Base-by-base conservation (phyloP, 164 flowering plant species). In the Kalanchoe fedtschenkoi region DNA sequence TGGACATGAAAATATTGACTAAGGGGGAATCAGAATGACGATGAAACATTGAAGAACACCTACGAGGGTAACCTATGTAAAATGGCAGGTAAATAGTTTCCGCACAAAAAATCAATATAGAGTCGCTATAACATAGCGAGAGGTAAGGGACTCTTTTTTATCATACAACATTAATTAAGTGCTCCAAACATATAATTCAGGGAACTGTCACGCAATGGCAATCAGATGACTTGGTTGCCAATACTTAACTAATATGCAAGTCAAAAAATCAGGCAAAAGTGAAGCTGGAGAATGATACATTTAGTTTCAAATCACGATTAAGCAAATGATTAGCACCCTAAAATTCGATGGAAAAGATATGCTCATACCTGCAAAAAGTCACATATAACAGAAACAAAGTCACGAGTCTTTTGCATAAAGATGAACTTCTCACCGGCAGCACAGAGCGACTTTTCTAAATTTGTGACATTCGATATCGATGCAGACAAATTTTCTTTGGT, bases 341-440 rank as follows among this genome's bases (percentile, higher is more conserved):
- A 47, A 29, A 58, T 22, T 39, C 33, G 47, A 32, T 11, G 24
- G 11, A 43, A 2, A 67, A 15, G 71, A 76, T 71, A 68, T 69
- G 68, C 37, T 28, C 83, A 62, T 83, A 93, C 99, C 97, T 88
- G 85, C 79, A 93, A 76, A 77, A 90, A 86, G 64, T 85, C 92
- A 76, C 96, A 93, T 72, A 93, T 70, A 75, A 83, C 84, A 77
- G 95, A 81, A 71, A 93, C 80, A 80, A 80, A 93, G 77, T 91
- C 83, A 70, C 89, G 91, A 68, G 88, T 89, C 88, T 85, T 82
- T 83, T 90, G 96, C 99, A 91, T 87, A 74, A 87, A 93, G 73
- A 80, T 75, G 85, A 74, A 93, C 88, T 82, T 90, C 86, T 90
- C 93, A 73, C 86, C 91, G 61, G 93, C 95, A 43, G 71, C 96